These are phyloP conservation scores for Geotrichum ghanense DNA, from an alignment of 805 yeast species.

Conservation along the genomic window DNA sequence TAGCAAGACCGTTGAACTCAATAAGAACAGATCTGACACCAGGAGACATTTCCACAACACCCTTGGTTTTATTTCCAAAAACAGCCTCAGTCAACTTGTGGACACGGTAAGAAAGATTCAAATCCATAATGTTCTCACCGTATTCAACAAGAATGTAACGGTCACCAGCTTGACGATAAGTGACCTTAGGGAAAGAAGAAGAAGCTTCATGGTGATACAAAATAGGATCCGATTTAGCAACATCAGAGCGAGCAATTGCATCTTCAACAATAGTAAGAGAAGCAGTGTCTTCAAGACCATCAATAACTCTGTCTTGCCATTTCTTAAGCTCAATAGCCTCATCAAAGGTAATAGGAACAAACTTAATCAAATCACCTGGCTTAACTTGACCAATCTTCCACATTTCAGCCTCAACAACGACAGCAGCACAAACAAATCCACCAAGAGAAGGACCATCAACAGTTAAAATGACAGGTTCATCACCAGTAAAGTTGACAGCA, in stretches of 20 bases:
- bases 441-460: constrained; percentile 98
- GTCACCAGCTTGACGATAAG: constrained; percentile 95
- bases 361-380: constrained; percentile 80
- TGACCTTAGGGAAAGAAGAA: constrained; percentile 52
- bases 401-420: constrained; percentile 90
- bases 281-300: constrained; percentile 18
- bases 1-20: constrained; percentile 58
- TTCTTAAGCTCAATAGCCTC: constrained; percentile 54
- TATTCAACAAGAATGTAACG: constrained; percentile 85
- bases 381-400: constrained; percentile 98
- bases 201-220: constrained; percentile 39
- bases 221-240: constrained; percentile 48
- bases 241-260: constrained; percentile 47
- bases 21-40: constrained; percentile 93
- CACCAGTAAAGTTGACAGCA: constrained; percentile 96
- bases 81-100: constrained; percentile 72
- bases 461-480: constrained; percentile 92
- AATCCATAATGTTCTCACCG: constrained; percentile 80
- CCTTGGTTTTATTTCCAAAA: constrained; percentile 47
- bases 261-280: constrained; percentile 48
- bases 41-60: constrained; percentile 91
- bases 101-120: constrained; percentile 76
- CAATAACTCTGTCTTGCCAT: constrained; percentile 40
- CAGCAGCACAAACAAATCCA: constrained; percentile 95
- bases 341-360: constrained; percentile 64